phyloP scores from a whole-genome alignment of 1,284 basidiomycete genomes.

The Marasmius sp. region DNA sequence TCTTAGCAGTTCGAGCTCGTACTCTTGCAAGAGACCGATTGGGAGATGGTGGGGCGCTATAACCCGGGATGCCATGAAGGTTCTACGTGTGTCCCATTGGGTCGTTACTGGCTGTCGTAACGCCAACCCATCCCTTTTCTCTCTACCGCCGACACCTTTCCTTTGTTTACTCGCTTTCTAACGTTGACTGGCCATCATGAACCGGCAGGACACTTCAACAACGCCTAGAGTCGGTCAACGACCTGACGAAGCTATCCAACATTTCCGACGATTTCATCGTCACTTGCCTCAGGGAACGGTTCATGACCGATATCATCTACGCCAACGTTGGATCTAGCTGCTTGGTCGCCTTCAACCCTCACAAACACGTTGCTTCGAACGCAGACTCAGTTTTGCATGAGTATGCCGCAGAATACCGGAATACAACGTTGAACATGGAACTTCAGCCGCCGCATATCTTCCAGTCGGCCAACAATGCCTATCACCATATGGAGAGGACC shows the following conservation, averaged over 20 bases:
- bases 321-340: constrained; percentile 70
- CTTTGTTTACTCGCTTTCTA: too few species aligned
- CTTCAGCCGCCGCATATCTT: constrained; percentile 81
- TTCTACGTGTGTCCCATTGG: too few species aligned
- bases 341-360: constrained; percentile 85
- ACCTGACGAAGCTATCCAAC: constrained; percentile 61
- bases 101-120: too few species aligned
- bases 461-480: constrained; percentile 86
- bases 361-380: constrained; percentile 81
- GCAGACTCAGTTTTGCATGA: constrained; percentile 81
- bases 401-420: constrained; percentile 77
- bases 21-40: too few species aligned
- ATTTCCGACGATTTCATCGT: constrained; percentile 79
- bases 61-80: too few species aligned
- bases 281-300: constrained; percentile 82
- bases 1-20: too few species aligned
- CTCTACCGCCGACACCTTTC: too few species aligned
- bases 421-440: constrained; percentile 54
- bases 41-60: too few species aligned
- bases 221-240: constrained; percentile 64
- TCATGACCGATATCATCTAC: constrained; percentile 83
- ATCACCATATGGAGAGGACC: constrained; percentile 95
- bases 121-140: too few species aligned
- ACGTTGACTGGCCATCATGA: constrained; percentile 5
- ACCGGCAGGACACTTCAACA: constrained; percentile 45